A percentile compares a stretch with the other conserved stretches of the same genome.
phyloP scores from a whole-genome alignment of 164 flowering plant species.

The Echeveria elegans region DNA sequence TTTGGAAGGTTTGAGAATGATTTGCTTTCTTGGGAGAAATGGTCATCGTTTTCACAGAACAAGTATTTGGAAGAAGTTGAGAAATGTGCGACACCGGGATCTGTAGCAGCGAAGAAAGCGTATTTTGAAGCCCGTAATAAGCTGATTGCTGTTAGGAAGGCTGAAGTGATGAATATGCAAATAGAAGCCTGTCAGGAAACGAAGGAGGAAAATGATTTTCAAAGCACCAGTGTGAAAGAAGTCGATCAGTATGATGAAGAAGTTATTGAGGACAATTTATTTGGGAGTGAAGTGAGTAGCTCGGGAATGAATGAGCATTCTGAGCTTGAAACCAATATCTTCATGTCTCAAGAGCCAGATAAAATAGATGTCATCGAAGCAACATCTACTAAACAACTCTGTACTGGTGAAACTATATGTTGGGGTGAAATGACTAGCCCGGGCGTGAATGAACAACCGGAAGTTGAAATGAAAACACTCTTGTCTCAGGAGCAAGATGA shows the following conservation, averaged over 20 bases:
- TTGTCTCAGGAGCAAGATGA: slow-evolving; percentile 14
- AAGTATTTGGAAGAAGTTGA: slow-evolving; percentile 91
- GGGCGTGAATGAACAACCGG: slow-evolving; percentile 34
- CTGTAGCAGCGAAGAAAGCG: slow-evolving; percentile 80
- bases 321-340: not conserved
- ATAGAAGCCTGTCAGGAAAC: slow-evolving; percentile 12
- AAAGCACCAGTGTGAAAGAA: not conserved
- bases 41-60: slow-evolving; percentile 84
- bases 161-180: slow-evolving; percentile 50
- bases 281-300: not conserved
- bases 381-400: no score
- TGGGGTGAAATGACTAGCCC: not conserved
- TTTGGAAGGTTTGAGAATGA: slow-evolving; percentile 79
- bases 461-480: slow-evolving; percentile 18
- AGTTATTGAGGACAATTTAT: not conserved
- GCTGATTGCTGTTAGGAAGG: slow-evolving; percentile 64
- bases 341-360: no score
- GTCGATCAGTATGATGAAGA: slow-evolving; percentile 2
- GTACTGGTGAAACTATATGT: not conserved
- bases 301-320: not conserved
- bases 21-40: slow-evolving; percentile 81
- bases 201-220: not conserved
- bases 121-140: slow-evolving; percentile 90
- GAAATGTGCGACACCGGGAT: slow-evolving; percentile 84
- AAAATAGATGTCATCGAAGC: no score